A percentile compares a stretch with the other conserved stretches of the same genome.
These are phyloP conservation scores for Malus hybrid DNA, from an alignment of 331 rosid species.

Conservation along the genomic window DNA sequence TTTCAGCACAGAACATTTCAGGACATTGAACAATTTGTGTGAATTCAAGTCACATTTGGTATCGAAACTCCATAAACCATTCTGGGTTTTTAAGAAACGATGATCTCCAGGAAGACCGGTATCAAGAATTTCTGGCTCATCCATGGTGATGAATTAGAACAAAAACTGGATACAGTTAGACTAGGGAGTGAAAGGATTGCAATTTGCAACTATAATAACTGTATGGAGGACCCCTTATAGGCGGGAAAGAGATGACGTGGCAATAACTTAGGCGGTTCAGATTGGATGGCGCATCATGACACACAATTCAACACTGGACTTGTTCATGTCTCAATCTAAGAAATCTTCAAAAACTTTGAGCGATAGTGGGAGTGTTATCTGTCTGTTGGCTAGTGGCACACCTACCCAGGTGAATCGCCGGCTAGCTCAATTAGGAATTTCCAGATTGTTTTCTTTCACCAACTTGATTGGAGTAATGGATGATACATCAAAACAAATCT, in stretches of 20 bases:
- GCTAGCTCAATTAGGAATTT: neutral
- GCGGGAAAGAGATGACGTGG: neutral
- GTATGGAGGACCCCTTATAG: neutral
- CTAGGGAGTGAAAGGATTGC: neutral
- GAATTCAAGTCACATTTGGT: neutral
- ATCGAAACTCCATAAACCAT: conserved; percentile 5
- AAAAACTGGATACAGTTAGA: neutral
- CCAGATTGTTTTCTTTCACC: neutral
- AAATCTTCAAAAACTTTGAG: too few species aligned
- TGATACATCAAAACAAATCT: neutral
- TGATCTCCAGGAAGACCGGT: neutral
- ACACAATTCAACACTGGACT: conserved; percentile 7
- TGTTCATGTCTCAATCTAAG: neutral
- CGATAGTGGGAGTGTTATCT: too few species aligned
- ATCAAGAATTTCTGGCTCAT: neutral
- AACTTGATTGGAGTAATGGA: neutral
- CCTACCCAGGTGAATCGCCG: neutral
- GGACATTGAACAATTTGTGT: neutral
- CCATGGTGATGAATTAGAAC: conserved; percentile 1
- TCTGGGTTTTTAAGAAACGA: neutral
- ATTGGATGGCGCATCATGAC: neutral
- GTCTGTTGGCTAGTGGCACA: neutral
- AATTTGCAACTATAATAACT: neutral
- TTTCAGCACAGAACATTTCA: conserved; percentile 13
- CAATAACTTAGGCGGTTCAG: neutral